Percentiles rank a stretch among this genome's conserved stretches.
Conservation (phyloP, 257 asterid genomes). For the Ocimum tenuiflorum region DNA sequence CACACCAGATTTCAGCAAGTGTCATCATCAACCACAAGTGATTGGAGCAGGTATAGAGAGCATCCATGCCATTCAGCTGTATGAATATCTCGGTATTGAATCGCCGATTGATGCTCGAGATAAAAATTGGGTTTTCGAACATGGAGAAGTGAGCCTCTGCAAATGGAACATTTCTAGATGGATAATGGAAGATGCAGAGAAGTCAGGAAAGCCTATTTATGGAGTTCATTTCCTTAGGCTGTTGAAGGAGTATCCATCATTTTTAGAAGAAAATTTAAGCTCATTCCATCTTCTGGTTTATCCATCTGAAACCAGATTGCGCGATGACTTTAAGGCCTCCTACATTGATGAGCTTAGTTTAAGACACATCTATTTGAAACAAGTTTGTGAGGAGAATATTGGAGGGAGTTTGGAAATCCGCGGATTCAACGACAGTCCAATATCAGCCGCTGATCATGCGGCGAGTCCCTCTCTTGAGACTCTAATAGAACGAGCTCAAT, state of each 20-base stretch:
- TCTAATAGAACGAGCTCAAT: slow-evolving; percentile 20
- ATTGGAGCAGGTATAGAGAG: slow-evolving; percentile 13
- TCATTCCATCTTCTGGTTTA: slow-evolving; percentile 25
- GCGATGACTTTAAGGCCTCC: neutral
- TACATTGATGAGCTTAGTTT: slow-evolving; percentile 14
- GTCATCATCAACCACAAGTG: slow-evolving; percentile 1
- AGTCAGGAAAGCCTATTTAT: neutral
- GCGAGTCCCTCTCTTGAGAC: neutral
- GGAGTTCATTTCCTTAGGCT: slow-evolving; percentile 23
- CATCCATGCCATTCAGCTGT: neutral
- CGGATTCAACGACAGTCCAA: slow-evolving; percentile 24
- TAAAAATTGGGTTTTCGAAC: neutral
- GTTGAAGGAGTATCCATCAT: slow-evolving; percentile 7
- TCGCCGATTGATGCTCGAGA: neutral
- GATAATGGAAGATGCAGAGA: neutral
- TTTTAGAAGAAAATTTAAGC: slow-evolving; percentile 2
- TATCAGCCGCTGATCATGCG: too few relatives aligned
- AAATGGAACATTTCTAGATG: slow-evolving; percentile 32
- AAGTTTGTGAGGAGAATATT: neutral
- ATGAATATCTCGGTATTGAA: neutral
- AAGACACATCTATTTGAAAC: slow-evolving; percentile 11
- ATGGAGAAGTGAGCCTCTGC: slow-evolving; percentile 3
- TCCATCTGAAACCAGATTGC: slow-evolving; percentile 17
- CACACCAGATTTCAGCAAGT: slow-evolving; percentile 4
- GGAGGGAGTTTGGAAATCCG: slow-evolving; percentile 29